phyloP scores from a whole-genome alignment of 345 rosid genomes.

The Eucalyptus dawsonii region DNA sequence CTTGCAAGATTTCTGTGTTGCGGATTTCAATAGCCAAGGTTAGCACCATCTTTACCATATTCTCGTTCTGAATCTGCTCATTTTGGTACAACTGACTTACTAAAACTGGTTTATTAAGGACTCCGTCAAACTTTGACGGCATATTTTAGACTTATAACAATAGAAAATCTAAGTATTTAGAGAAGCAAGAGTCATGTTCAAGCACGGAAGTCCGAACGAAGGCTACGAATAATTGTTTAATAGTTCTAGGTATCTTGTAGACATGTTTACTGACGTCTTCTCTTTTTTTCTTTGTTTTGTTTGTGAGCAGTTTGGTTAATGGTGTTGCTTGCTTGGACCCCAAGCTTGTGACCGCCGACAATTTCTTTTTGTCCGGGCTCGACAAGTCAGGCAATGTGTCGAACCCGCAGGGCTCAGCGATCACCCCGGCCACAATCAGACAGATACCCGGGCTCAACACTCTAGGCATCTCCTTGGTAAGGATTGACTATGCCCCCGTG shows the following conservation, averaged over 20 bases:
- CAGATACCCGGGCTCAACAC: conserved; percentile 9
- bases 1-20: conserved; percentile 5
- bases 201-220: neutral
- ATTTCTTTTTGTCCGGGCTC: neutral
- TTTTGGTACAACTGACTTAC: neutral
- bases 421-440: neutral
- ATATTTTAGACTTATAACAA: neutral
- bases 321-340: neutral
- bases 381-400: neutral
- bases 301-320: neutral
- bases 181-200: neutral
- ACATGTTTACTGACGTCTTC: neutral
- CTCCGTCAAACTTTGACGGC: neutral
- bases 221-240: neutral
- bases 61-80: neutral
- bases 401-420: neutral
- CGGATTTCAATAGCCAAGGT: neutral
- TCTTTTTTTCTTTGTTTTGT: no score
- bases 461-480: conserved; percentile 4
- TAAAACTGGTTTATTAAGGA: neutral
- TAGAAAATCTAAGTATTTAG: neutral
- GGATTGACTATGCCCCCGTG: neutral
- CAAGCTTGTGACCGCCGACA: neutral
- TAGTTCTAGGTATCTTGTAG: neutral
- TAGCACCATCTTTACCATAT: neutral